Evolutionary conservation across 192 early-diverging fungal species (phyloP), one percentile per base, ranked within the genome.

Genomic region (Phycomyces nitens): DNA sequence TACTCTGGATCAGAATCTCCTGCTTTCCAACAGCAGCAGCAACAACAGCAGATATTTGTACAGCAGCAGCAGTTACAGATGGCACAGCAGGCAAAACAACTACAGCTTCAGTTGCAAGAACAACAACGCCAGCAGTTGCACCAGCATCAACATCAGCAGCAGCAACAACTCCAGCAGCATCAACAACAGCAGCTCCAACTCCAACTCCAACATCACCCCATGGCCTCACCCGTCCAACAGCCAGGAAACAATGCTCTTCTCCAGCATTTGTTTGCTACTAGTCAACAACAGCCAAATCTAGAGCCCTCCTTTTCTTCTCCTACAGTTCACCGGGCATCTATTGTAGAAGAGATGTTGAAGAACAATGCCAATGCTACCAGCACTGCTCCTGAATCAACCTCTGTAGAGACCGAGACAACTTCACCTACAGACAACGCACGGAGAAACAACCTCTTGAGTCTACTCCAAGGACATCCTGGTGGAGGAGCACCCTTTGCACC

Each of bases 401-500:
- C 14, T 10, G 47, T 50, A 10, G 47, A 50, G 47, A 6, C 16
- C 4, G 14, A 50, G 4, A 50, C 4, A 6, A 11, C 4, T 50
- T 50, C 47, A 20, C 24, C n/a, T 60, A 42, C 21, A 10, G 58
- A 60, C 6, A 60, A 43, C 44, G 18, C 40, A 8, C 58, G 41
- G 42, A 26, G 58, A 60, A 60, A 60, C 8, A 44, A 40, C 7
- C 41, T 60, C 26, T 23, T 60, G 38, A 60, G 24, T 47, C 23
- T 60, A 43, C 40, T 60, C 24, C 58, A 60, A 60, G 58, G 58
- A n/a, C 38, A 24, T n/a, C 5, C 58, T 43, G 44, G 40, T 22
- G 58, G 20, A 26, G 23, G 20, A 26, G 23, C 58, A 26, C 6
- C 58, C 8, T 15, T 3, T 26, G 80, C 81, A 85, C 78, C 29